Base-by-base conservation (phyloP, 78 protist species). In the Polysphondylium violaceum region DNA sequence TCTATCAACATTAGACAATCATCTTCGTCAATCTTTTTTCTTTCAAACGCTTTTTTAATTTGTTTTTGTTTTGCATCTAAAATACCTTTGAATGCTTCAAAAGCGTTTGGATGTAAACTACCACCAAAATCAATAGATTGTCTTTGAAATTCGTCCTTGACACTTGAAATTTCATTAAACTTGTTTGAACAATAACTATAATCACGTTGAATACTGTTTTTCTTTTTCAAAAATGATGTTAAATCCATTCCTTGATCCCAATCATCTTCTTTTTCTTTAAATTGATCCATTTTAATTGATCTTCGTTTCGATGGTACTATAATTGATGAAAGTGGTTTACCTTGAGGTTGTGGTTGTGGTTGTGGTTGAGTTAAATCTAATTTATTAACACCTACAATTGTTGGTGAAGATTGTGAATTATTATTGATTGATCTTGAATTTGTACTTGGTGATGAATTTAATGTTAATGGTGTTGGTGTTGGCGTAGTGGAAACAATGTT, bases 1-100 rank as follows among this genome's bases (percentile, higher is more conserved):
- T 35, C 71, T 9, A 25, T 44, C 14, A 83, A 36, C 79, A 69
- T 83, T 25, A 14, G n/a, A 83, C 91, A 69, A 56, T 83, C 91
- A 4, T 47, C 31, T 17, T 44, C 65, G 14, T 83, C 79, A 9
- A 83, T 83, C 44, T 83, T 83, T 43, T 83, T 56, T 16, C 40
- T 16, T 43, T 59, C 50, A 33, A 83, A 56, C 2, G 91, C 91
- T 58, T 41, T 51, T 40, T 67, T 19, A 25, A 83, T 83, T 83
- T 83, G 91, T 8, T 43, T 83, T 69, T 83, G 78, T 59, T 83
- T 83, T 38, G 91, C 91, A 7, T 53, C 61, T 21, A 83, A 21
- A 2, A 83, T 69, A 9, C 73, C 73, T 65, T 38, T 65, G 23
- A 65, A 65, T 65, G 21, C 73, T 65, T 65, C 73, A 63, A 33